phyloP scores from a whole-genome alignment of 495 filamentous ascomycete genomes.

The Elasticomyces elasticus region DNA sequence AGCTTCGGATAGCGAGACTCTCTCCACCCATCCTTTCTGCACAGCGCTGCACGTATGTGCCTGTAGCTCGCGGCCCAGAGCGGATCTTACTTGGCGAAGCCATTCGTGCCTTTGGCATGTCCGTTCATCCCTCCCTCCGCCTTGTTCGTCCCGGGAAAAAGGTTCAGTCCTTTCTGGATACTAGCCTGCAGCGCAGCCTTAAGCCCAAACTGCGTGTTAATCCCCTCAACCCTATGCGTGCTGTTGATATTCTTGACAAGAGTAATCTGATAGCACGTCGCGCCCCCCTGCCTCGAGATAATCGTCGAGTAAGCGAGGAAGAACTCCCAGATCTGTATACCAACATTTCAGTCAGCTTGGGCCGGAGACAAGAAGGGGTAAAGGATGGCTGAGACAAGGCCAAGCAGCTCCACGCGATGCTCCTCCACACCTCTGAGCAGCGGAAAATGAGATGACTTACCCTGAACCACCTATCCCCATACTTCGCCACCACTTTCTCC shows the following conservation, averaged over 20 bases:
- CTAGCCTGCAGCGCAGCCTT: constrained; percentile 50
- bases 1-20: too few species aligned
- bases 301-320: constrained; percentile 94
- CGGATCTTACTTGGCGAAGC: too few species aligned
- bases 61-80: too few species aligned
- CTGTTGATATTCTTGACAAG: constrained; percentile 98
- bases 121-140: too few species aligned
- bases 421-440: too few species aligned
- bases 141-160: constrained; percentile 13
- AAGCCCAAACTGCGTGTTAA: constrained; percentile 64
- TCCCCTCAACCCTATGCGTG: constrained; percentile 83
- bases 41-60: too few species aligned
- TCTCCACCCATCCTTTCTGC: too few species aligned
- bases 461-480: constrained; percentile 90
- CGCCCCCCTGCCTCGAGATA: constrained; percentile 80
- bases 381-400: neutral
- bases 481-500: constrained; percentile 91
- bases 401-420: neutral
- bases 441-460: constrained; percentile 47
- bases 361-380: neutral
- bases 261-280: constrained; percentile 92
- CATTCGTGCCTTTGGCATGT: neutral
- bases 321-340: constrained; percentile 87
- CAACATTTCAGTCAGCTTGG: neutral
- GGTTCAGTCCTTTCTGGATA: constrained; percentile 9